Evolutionary conservation across 2,329 filamentous ascomycete species (phyloP).

Genomic region (Pseudogymnoascus sp.): DNA sequence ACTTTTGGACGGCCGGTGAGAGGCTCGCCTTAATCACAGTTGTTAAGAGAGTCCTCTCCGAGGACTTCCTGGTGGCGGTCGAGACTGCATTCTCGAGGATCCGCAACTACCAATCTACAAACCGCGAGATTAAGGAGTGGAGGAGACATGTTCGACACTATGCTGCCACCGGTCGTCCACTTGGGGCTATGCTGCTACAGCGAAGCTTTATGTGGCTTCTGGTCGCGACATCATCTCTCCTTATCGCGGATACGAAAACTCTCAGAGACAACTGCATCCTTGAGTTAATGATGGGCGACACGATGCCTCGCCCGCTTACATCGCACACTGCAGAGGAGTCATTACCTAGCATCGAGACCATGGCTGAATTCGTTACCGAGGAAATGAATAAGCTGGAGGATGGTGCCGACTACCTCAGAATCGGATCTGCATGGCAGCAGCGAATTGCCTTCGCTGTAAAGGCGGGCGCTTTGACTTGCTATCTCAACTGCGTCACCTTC

Average conservation of each 20-base stretch:
- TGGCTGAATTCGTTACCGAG: constrained; percentile 68
- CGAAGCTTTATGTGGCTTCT: constrained; percentile 82
- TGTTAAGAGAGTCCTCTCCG: constrained; percentile 68
- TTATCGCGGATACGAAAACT: constrained; percentile 56
- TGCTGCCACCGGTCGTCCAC: constrained; percentile 66
- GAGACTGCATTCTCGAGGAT: constrained; percentile 89
- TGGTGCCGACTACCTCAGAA: constrained; percentile 79
- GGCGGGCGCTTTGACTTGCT: constrained; percentile 71
- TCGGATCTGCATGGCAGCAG: constrained; percentile 82
- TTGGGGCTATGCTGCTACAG: constrained; percentile 87
- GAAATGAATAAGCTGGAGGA: constrained; percentile 84
- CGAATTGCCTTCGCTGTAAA: constrained; percentile 80
- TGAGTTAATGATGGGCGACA: constrained; percentile 60
- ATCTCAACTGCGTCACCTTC: constrained; percentile 75
- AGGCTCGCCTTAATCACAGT: constrained; percentile 66
- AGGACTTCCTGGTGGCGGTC: constrained; percentile 75
- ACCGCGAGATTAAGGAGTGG: constrained; percentile 71
- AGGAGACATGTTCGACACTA: constrained; percentile 80
- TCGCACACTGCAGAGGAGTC: constrained; percentile 42
- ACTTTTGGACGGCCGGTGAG: constrained; percentile 74
- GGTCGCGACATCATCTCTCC: constrained; percentile 67
- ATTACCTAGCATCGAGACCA: constrained; percentile 49
- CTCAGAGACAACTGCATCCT: constrained; percentile 60
- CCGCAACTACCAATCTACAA: constrained; percentile 64
- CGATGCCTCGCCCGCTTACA: constrained; percentile 34